These are phyloP conservation scores for Mortierella claussenii DNA, from an alignment of 192 early-diverging fungal species.

Conservation along the genomic window DNA sequence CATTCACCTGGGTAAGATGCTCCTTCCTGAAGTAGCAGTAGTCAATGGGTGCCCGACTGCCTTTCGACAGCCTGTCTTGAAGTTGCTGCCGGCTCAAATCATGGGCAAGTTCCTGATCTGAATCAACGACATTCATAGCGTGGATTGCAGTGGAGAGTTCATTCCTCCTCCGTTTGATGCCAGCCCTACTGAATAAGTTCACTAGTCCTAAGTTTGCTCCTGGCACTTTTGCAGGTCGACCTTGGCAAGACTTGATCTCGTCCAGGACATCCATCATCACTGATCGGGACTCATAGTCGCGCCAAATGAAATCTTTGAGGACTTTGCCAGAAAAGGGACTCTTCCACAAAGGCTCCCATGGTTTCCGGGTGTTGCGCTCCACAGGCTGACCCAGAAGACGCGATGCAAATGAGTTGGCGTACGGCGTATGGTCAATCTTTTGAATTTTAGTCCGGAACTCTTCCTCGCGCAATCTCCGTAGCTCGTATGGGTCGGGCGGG, in stretches of 20 bases:
- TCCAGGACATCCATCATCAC: slow-evolving; percentile 57
- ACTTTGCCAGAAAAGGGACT: slow-evolving; percentile 79
- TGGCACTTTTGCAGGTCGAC: slow-evolving; percentile 41
- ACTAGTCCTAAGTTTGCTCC: slow-evolving; percentile 5
- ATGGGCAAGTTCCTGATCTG: too few relatives aligned
- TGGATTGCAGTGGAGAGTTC: neutral
- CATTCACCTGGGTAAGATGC: slow-evolving; percentile 81
- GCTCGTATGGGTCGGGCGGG: slow-evolving; percentile 33
- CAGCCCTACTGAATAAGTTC: slow-evolving; percentile 8
- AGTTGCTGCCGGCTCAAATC: too few relatives aligned
- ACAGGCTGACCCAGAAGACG: slow-evolving; percentile 73
- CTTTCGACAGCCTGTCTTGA: too few relatives aligned
- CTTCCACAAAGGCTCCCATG: slow-evolving; percentile 58
- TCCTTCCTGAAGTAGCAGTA: slow-evolving; percentile 79
- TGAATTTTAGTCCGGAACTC: slow-evolving; percentile 45
- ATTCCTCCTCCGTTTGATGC: slow-evolving; percentile 29
- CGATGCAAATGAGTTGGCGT: slow-evolving; percentile 78
- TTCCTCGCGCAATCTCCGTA: slow-evolving; percentile 34
- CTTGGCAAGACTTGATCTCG: slow-evolving; percentile 55
- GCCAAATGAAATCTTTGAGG: slow-evolving; percentile 86
- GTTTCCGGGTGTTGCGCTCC: slow-evolving; percentile 64
- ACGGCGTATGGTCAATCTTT: slow-evolving; percentile 65
- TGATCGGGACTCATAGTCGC: slow-evolving; percentile 69
- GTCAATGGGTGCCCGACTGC: slow-evolving; percentile 71
- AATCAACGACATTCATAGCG: neutral